These are phyloP conservation scores for Kodamaea sp. DNA, from an alignment of 1,139 yeast genomes.

Conservation along the genomic window DNA sequence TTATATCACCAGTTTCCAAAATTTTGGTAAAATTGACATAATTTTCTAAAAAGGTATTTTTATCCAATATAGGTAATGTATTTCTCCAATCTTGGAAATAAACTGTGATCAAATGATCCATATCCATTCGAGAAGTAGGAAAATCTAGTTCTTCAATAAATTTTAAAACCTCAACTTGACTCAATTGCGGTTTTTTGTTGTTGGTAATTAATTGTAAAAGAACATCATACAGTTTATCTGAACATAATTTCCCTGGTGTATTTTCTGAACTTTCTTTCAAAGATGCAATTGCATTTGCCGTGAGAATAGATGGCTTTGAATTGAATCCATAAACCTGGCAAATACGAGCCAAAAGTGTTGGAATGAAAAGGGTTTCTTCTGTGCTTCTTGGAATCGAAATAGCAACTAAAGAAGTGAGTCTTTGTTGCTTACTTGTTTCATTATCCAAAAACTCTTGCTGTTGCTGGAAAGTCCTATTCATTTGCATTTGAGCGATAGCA, in stretches of 20 bases:
- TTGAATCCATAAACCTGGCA: constrained; percentile 69
- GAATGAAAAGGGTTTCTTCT: constrained; percentile 71
- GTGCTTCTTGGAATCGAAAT: constrained; percentile 73
- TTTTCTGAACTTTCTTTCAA: constrained; percentile 43
- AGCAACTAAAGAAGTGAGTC: constrained; percentile 64
- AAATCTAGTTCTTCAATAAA: constrained; percentile 47
- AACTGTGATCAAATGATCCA: constrained; percentile 53
- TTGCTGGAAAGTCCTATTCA: constrained; percentile 23
- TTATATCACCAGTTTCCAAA: constrained; percentile 25
- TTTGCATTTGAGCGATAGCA: constrained; percentile 55
- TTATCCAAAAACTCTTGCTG: constrained; percentile 21
- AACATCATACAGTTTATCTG: constrained; percentile 2
- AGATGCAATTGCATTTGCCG: constrained; percentile 68
- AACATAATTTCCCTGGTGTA: constrained; percentile 13
- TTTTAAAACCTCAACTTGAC: constrained; percentile 34
- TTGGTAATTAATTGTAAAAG: constrained; percentile 13
- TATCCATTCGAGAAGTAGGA: constrained; percentile 50
- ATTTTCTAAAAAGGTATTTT: constrained; percentile 56
- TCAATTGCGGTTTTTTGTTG: constrained; percentile 24
- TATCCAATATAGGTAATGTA: constrained; percentile 65
- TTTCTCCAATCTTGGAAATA: constrained; percentile 82
- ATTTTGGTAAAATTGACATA: constrained; percentile 49
- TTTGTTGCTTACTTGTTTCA: constrained; percentile 45
- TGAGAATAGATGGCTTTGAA: constrained; percentile 61
- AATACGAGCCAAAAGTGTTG: constrained; percentile 63